Evolutionary conservation across 78 protist species (phyloP).

Genomic region (Chrysochromulina parva): DNA sequence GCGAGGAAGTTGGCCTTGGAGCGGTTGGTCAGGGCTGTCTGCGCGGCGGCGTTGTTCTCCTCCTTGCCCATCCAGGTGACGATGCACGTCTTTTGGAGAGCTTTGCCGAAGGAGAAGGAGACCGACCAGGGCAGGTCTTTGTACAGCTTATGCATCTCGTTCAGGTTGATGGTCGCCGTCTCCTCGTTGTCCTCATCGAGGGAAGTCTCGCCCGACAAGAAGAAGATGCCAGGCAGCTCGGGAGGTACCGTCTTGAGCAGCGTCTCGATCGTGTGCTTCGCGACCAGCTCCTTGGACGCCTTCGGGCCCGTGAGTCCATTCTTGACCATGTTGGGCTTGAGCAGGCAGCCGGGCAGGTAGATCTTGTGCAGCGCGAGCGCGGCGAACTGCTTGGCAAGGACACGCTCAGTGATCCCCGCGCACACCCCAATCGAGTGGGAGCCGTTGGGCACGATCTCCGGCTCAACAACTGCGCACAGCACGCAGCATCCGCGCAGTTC

Average conservation of each 20-base stretch:
- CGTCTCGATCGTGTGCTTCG: conserved; percentile 72
- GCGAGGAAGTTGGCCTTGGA: conserved; percentile 73
- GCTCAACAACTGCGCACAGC: conserved; percentile 88
- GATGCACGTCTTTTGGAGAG: conserved; percentile 73
- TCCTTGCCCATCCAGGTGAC: conserved; percentile 76
- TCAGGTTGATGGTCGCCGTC: conserved; percentile 85
- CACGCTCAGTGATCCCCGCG: conserved; percentile 23
- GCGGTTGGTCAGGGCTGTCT: conserved; percentile 53
- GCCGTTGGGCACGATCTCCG: conserved; percentile 85
- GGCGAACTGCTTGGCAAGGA: conserved; percentile 23
- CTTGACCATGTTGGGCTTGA: conserved; percentile 93
- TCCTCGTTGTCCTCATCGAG: conserved; percentile 80
- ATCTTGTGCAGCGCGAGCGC: conserved; percentile 59
- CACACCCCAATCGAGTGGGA: conserved; percentile 49
- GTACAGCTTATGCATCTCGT: conserved; percentile 81
- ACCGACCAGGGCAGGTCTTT: conserved; percentile 82
- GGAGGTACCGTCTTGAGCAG: conserved; percentile 90
- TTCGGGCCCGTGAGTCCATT: neutral
- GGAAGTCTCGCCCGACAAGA: conserved; percentile 79
- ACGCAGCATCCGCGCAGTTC: too few species aligned
- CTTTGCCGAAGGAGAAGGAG: conserved; percentile 91
- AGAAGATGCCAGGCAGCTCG: conserved; percentile 88
- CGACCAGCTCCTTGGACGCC: conserved; percentile 71
- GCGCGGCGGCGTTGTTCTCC: conserved; percentile 63
- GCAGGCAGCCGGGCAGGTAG: conserved; percentile 72